Evolutionary conservation across 2,329 filamentous ascomycete species (phyloP).

Genomic region (Herpotrichia juniperi): DNA sequence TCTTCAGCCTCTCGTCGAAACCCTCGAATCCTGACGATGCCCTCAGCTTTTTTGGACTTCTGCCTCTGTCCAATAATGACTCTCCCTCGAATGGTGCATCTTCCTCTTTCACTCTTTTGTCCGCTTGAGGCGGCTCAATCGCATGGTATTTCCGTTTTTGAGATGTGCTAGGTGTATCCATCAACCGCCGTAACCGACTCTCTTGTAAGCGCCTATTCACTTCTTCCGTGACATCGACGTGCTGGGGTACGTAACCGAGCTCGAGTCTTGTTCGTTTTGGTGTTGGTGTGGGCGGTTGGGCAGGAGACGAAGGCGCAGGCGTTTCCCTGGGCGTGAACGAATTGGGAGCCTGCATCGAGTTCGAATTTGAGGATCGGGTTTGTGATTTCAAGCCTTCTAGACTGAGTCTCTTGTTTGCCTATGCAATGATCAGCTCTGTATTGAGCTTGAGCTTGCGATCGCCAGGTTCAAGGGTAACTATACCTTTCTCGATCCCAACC

Average conservation of each 20-base stretch:
- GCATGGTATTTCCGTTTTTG: conserved; percentile 41
- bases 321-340: conserved; percentile 16
- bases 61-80: conserved; percentile 17
- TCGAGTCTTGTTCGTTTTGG: conserved; percentile 3
- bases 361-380: conserved; percentile 19
- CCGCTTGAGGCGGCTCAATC: conserved; percentile 26
- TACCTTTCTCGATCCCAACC: conserved; percentile 32
- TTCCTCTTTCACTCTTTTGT: conserved; percentile 16
- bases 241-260: conserved; percentile 27
- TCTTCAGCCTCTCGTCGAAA: conserved; percentile 15
- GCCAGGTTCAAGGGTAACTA: neutral
- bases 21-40: neutral
- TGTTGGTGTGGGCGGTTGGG: neutral
- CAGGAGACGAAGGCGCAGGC: conserved; percentile 2
- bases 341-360: neutral
- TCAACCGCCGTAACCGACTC: conserved; percentile 35
- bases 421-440: conserved; percentile 16
- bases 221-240: conserved; percentile 41
- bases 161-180: conserved; percentile 39
- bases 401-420: conserved; percentile 36
- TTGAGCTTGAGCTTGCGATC: neutral
- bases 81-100: conserved; percentile 15
- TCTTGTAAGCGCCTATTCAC: conserved; percentile 38
- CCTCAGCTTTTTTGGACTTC: conserved; percentile 8
- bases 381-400: conserved; percentile 26